phyloP scores from a whole-genome alignment of 2,329 filamentous ascomycete species.

The Didymella pomorum region DNA sequence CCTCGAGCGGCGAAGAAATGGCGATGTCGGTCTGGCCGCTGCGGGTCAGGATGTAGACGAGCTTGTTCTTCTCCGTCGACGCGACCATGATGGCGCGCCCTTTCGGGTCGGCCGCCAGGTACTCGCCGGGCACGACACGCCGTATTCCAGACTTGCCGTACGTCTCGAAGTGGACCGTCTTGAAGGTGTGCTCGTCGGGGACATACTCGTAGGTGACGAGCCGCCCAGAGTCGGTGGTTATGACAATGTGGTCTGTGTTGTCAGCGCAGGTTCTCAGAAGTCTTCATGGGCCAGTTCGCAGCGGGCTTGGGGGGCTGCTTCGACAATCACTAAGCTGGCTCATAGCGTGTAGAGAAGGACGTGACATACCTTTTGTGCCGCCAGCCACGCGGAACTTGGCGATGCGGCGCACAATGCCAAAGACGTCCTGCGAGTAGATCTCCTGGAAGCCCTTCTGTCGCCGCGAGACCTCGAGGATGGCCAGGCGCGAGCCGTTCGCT shows the following conservation, averaged over 20 bases:
- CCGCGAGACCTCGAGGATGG: constrained; percentile 85
- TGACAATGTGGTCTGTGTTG: constrained; percentile 86
- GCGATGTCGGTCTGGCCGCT: constrained; percentile 94
- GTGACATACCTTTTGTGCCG: constrained; percentile 86
- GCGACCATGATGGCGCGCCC: constrained; percentile 94
- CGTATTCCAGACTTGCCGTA: constrained; percentile 97
- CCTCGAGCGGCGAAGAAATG: constrained; percentile 96
- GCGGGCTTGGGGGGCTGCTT: constrained; percentile 43
- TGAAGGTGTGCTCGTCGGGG: constrained; percentile 84
- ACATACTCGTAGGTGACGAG: constrained; percentile 94
- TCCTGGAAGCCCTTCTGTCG: constrained; percentile 85
- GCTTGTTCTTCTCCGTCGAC: constrained; percentile 97
- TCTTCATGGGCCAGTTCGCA: constrained; percentile 40
- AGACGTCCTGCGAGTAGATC: constrained; percentile 89
- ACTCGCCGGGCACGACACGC: constrained; percentile 93
- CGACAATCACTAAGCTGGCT: constrained; percentile 59
- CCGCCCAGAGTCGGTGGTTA: constrained; percentile 93
- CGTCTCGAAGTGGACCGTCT: constrained; percentile 91
- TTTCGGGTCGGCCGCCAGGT: constrained; percentile 93
- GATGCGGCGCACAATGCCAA: constrained; percentile 91
- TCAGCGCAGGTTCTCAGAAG: constrained; percentile 44
- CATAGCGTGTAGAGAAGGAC: constrained; percentile 38
- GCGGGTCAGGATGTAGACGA: constrained; percentile 97
- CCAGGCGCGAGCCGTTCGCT: constrained; percentile 87
- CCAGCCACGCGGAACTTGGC: constrained; percentile 91